Evolutionary conservation across 768 basidiomycete species (phyloP).

Genomic region (Dictyophora rubrovolvata): DNA sequence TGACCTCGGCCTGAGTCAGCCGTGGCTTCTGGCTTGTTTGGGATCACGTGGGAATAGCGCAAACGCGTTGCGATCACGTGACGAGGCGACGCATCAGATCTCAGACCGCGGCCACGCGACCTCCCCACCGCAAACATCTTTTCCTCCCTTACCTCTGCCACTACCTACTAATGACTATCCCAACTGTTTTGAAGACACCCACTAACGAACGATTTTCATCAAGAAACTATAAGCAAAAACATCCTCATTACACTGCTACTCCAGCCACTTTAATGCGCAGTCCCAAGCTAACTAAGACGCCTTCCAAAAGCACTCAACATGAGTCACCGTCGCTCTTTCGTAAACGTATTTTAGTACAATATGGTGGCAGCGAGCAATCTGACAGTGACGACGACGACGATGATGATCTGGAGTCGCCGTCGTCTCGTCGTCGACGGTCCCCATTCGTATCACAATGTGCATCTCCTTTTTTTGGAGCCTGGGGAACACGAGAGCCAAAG

Average conservation of each 20-base stretch:
- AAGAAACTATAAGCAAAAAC: neutral
- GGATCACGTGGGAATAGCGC: slow-evolving; percentile 3
- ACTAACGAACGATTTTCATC: neutral
- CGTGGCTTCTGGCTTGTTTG: neutral
- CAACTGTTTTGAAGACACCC: slow-evolving; percentile 4
- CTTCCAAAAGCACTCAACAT: neutral
- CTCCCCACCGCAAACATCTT: neutral
- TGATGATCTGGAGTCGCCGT: neutral
- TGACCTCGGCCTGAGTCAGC: neutral
- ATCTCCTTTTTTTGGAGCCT: slow-evolving; percentile 5
- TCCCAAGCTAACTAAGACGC: neutral
- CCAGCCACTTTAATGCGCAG: neutral
- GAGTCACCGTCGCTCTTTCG: slow-evolving; percentile 2
- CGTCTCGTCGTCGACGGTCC: neutral
- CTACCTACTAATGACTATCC: slow-evolving; percentile 1
- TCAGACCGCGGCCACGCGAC: slow-evolving; percentile 6
- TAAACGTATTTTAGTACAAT: slow-evolving; percentile 4
- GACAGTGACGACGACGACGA: slow-evolving; percentile 2
- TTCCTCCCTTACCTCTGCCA: neutral
- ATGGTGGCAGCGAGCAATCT: neutral
- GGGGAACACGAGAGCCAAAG: neutral
- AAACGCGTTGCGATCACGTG: neutral
- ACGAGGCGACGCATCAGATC: slow-evolving; percentile 3
- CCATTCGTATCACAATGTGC: slow-evolving; percentile 3
- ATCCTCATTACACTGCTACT: neutral